phyloP scores from a whole-genome alignment of 1,139 yeast species.

The Meyerozyma guilliermondii region DNA sequence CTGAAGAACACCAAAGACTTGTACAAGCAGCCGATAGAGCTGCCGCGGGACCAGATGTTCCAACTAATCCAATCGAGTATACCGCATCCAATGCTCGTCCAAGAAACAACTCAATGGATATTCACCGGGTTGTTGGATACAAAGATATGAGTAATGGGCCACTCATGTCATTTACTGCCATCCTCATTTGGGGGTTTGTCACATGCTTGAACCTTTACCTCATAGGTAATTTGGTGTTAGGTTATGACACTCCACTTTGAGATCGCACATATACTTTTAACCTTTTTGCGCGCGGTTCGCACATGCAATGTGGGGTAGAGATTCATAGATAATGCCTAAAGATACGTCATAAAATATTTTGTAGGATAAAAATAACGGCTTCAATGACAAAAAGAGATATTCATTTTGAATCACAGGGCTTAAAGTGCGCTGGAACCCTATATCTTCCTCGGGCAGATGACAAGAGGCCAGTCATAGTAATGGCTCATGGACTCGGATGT shows the following conservation, averaged over 20 bases:
- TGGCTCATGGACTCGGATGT: slow-evolving; percentile 1
- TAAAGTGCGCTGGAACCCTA: neutral
- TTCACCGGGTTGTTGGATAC: slow-evolving; percentile 27
- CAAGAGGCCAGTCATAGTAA: neutral
- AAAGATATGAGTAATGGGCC: slow-evolving; percentile 54
- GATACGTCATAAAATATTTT: neutral
- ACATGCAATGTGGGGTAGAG: neutral
- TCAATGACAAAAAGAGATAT: neutral
- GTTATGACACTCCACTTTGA: slow-evolving; percentile 36
- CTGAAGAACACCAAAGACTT: slow-evolving; percentile 13
- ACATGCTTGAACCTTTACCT: slow-evolving; percentile 48
- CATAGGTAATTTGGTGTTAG: slow-evolving; percentile 42
- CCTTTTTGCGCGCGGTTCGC: neutral
- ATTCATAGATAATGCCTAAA: no score
- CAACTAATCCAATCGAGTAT: neutral
- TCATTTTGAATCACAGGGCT: neutral
- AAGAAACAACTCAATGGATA: slow-evolving; percentile 4
- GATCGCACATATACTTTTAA: neutral
- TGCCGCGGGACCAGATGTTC: neutral
- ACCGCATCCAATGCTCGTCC: neutral
- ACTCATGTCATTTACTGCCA: slow-evolving; percentile 36
- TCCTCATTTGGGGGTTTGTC: slow-evolving; percentile 49
- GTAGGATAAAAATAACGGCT: neutral
- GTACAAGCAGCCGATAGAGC: neutral
- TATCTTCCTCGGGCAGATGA: neutral